Base-by-base conservation (phyloP, 2,329 filamentous ascomycete genomes). In the Penicillium sp. region DNA sequence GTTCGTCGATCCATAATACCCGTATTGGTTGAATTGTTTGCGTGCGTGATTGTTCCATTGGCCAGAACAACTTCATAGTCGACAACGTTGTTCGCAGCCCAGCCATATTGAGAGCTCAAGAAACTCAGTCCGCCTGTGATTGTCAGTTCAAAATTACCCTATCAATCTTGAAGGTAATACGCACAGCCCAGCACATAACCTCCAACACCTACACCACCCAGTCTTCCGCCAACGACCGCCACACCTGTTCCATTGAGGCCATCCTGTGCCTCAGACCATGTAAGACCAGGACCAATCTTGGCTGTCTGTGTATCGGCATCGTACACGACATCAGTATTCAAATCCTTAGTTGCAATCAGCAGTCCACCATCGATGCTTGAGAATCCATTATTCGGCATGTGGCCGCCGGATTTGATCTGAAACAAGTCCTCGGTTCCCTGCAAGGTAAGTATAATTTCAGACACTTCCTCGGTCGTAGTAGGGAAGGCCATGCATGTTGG, bases 321-420 rank as follows among this genome's bases (percentile, higher is more conserved):
- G 68, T 69, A 71, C 6, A 35, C 50, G 62, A 68, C 61, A 3
- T 71, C 66, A 40, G 68, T 64, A 40, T 74, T 65, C 20, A 77
- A 63, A 69, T 76, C 67, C 72, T 80, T 65, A 57, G 80, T 79
- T 2, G 69, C 71, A 47, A 77, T 73, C 43, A 80, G 65, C 7
- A 76, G 68, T 1, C 74, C 77, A 18, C 72, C 72, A 46, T 75
- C 71, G 45, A 77, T 74, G 61, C 74, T 78, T 3, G 75, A 72
- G 57, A 77, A 79, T 33, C 74, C 74, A 57, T 75, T 74, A 57
- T 77, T 79, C 1, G 74, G 74, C 56, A 75, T 74, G 62, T 79
- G 77, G 0, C 77, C 77, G 7, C 80, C 81, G 9, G 77, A 75
- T 65, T 80, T 77, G 68, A 84, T 74, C 21, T 81, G 83, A 47